Evolutionary conservation across 495 filamentous ascomycete species (phyloP), one percentile per base, ranked within the genome.

Genomic region (Talaromyces nanjingensis): DNA sequence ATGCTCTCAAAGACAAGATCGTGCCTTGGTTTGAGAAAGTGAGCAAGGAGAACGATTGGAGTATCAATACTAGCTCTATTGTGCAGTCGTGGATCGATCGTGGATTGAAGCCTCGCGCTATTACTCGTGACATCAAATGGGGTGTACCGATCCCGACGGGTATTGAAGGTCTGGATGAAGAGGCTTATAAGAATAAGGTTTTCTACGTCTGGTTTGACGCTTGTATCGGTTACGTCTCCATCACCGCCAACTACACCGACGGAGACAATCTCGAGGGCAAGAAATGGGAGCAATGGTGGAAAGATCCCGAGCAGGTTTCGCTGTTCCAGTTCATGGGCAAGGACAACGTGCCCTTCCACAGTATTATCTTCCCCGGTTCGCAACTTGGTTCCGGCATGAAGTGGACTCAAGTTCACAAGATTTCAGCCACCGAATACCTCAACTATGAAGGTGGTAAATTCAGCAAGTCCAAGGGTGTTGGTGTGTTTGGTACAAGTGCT

Each of bases 141-240:
- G 92, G 92, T 69, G 89, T 88, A 14, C 82, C 86, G 8, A 83
- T 91, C 14, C 88, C 90, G 24, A 68, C 83, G 8, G 73, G 75
- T 59, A 67, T 70, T 25, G 61, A 71, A 12, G 69, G 70, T 16
- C 60, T 70, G n/a, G 69, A 71, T 39, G 70, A 75, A 24, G 74
- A 79, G 16, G 85, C 81, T 9, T 93, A 87, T 56, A 87, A 88
- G 63, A 81, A 89, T 63, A 96, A 96, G 80, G 92, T 96, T 64
- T 82, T 98, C 65, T 98, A 98, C 68, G 92, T 96, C 45, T 98
- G 94, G 94, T 98, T 98, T 68, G 94, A 98, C 74, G 94, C 94
- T 42, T 96, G 92, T 74, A 96, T 97, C 65, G 94, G 94, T 9
- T 98, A 98, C 71, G 86, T 91, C 5, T 96, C 92, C 0, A 98